Evolutionary conservation across 2,329 filamentous ascomycete genomes (phyloP).

Genomic region (Raffaelea albimanens): DNA sequence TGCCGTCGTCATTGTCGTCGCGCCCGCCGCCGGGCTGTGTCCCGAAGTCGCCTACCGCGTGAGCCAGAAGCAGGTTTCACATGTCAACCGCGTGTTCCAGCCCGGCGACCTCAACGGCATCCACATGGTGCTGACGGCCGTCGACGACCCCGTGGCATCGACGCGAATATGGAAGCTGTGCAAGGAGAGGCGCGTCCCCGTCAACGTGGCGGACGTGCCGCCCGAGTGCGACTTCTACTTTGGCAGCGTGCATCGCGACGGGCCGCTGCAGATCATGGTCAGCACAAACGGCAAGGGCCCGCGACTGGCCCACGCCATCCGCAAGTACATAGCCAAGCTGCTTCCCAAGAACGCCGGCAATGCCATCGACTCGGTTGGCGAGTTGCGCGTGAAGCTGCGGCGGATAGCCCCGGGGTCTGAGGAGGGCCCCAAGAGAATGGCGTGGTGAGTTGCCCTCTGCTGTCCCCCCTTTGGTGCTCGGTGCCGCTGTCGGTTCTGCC

Average conservation of each 20-base stretch:
- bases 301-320: constrained; percentile 76
- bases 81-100: constrained; percentile 76
- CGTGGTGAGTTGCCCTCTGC: constrained; percentile 51
- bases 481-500: background rate
- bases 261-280: constrained; percentile 95
- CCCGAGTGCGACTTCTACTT: constrained; percentile 99
- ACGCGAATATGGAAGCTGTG: constrained; percentile 88
- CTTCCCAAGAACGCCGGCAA: constrained; percentile 73
- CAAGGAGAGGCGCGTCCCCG: constrained; percentile 72
- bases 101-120: constrained; percentile 73
- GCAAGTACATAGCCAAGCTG: constrained; percentile 67
- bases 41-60: constrained; percentile 81
- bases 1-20: constrained; percentile 78
- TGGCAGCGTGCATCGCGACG: constrained; percentile 88
- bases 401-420: constrained; percentile 61
- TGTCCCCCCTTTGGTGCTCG: background rate
- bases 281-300: constrained; percentile 97
- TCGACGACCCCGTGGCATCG: constrained; percentile 90
- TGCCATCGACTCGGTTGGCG: constrained; percentile 77
- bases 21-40: constrained; percentile 71
- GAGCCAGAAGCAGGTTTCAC: constrained; percentile 62
- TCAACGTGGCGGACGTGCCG: constrained; percentile 95
- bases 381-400: constrained; percentile 68
- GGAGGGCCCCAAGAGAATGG: constrained; percentile 81
- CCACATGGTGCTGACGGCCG: constrained; percentile 85